Evolutionary conservation across 768 basidiomycete species (phyloP), one percentile per base, ranked within the genome.

Genomic region (Calocybe indica): DNA sequence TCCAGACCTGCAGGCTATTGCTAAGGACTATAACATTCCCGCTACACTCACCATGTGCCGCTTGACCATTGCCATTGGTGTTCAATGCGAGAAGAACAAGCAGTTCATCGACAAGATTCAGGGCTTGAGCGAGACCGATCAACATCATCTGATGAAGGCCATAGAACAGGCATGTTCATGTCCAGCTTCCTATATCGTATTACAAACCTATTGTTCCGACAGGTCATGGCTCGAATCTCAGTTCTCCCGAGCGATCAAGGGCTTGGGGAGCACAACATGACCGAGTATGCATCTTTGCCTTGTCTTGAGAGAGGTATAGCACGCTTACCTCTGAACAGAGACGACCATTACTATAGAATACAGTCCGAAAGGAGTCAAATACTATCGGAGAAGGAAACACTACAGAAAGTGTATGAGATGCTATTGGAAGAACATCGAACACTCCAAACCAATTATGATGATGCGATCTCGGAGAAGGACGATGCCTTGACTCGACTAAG

Each of bases 91-190:
- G 62, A 79, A 79, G 62, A 94, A 94, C 58, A 82, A 91, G 68
- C 80, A 84, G 52, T 86, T 94, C 54, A 92, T 97, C 51, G 83
- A 82, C 61, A 87, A 82, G 66, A 97, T 97, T 33, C 92, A 94
- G 58, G 75, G 78, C 2, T 64, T 96, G 52, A 85, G 79, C 51
- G 88, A 95, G 64, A 74, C 68, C 12, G 84, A 92, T 59, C 93
- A 96, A 67, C 88, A 92, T 61, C 75, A 82, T 58, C 69, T 96
- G 45, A 97, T 96, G 94, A 85, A 79, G 65, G 88, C 90, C 36
- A 95, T 96, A 50, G 93, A 96, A 65, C 87, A 90, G 75, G 92
- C 90, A 49, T 45, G 76, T 63, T 34, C 9, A 31, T 36, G 22
- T 13, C 30, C 28, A 5, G 11, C 45, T 39, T 3, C 31, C 11